Evolutionary conservation across 2,329 filamentous ascomycete genomes (phyloP).

Genomic region (Xylariaceae sp.): DNA sequence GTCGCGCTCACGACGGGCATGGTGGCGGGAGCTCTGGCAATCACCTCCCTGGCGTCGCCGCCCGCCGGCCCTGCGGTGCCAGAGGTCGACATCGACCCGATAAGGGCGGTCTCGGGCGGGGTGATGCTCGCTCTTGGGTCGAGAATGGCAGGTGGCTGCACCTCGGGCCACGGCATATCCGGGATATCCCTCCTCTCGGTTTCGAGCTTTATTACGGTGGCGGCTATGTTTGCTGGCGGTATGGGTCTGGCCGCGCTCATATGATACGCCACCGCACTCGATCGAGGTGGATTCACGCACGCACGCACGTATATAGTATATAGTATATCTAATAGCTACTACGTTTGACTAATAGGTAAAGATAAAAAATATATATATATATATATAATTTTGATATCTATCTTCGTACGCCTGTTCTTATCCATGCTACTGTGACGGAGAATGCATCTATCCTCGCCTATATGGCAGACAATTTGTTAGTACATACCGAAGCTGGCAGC

Average conservation of each 20-base stretch:
- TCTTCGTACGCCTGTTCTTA: no score
- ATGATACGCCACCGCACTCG: conserved; percentile 1
- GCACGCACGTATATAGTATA: not conserved
- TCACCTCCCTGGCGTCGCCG: conserved; percentile 40
- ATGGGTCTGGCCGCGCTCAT: conserved; percentile 33
- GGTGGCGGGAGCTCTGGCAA: conserved; percentile 49
- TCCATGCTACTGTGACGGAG: no score
- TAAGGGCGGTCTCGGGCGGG: conserved; percentile 55
- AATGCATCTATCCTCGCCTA: not conserved
- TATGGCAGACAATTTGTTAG: not conserved
- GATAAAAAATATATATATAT: no score
- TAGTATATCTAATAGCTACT: not conserved
- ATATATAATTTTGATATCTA: no score
- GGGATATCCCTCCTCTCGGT: conserved; percentile 65
- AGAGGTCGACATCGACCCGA: conserved; percentile 34
- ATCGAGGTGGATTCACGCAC: not conserved
- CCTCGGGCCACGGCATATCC: conserved; percentile 70
- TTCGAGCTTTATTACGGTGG: conserved; percentile 65
- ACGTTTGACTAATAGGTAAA: not conserved
- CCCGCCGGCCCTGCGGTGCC: conserved; percentile 27
- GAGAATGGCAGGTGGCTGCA: conserved; percentile 67
- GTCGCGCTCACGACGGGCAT: conserved; percentile 58
- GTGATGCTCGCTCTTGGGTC: conserved; percentile 61
- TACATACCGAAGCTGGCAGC: not conserved
- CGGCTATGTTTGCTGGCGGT: conserved; percentile 58